A percentile compares a stretch with the other conserved stretches of the same genome.
These are phyloP conservation scores for Pythium insidiosum DNA, from an alignment of 352 stramenopile genomes.

Conservation along the genomic window DNA sequence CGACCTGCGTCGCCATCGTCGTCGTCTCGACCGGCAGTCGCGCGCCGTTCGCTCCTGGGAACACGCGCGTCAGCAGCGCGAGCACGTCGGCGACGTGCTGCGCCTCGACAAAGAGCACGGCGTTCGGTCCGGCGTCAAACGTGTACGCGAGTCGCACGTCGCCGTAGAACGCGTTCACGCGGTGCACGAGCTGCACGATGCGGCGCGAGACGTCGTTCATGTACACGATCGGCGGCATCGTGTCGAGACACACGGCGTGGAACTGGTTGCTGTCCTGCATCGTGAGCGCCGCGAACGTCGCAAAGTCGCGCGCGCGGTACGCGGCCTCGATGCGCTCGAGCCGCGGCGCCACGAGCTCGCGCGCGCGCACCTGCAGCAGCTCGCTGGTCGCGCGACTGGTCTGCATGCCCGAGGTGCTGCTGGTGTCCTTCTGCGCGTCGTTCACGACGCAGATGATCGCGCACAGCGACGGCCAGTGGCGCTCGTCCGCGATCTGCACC, in stretches of 20 bases:
- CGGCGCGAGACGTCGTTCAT: conserved; percentile 91
- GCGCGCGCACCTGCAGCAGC: conserved; percentile 84
- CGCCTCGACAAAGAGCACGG: conserved; percentile 88
- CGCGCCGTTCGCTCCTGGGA: conserved; percentile 14
- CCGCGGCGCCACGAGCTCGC: conserved; percentile 72
- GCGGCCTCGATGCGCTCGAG: conserved; percentile 88
- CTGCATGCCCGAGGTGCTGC: conserved; percentile 94
- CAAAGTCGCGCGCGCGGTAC: conserved; percentile 91
- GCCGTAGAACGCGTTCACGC: conserved; percentile 85
- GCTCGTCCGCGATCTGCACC: conserved; percentile 74
- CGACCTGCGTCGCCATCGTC: too few relatives aligned
- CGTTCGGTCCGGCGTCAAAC: conserved; percentile 98
- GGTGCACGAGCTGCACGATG: conserved; percentile 88
- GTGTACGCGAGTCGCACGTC: conserved; percentile 92
- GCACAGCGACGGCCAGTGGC: conserved; percentile 92
- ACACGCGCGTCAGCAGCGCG: conserved; percentile 42
- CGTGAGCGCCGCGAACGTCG: conserved; percentile 92
- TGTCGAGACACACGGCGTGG: conserved; percentile 97
- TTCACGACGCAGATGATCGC: conserved; percentile 96
- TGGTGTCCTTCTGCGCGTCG: conserved; percentile 96
- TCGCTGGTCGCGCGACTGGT: conserved; percentile 90
- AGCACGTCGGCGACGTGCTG: conserved; percentile 59
- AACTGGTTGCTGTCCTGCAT: conserved; percentile 99
- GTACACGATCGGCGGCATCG: conserved; percentile 98
- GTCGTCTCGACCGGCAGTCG: conserved; percentile 27